phyloP scores from a whole-genome alignment of 352 stramenopile species.

The Globisporangium iwayamae region DNA sequence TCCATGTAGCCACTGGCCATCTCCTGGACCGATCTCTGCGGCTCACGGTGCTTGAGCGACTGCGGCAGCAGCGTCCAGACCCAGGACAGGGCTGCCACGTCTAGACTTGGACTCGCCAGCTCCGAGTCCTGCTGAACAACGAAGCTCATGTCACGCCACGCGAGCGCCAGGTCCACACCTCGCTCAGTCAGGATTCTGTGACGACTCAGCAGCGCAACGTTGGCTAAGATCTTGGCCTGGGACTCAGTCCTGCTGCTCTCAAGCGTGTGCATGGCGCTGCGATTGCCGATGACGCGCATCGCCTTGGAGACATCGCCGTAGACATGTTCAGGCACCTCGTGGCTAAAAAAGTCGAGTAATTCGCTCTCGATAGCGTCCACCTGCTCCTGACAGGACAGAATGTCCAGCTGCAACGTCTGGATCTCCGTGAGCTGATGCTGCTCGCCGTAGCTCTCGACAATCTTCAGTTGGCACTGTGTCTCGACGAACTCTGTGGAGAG shows the following conservation, averaged over 20 bases:
- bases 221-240: constrained; percentile 30
- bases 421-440: constrained; percentile 49
- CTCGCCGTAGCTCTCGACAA: constrained; percentile 30
- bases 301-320: constrained; percentile 49
- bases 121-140: background rate
- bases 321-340: constrained; percentile 30
- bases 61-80: constrained; percentile 36
- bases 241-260: constrained; percentile 39
- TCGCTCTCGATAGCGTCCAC: constrained; percentile 56
- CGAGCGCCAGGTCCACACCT: constrained; percentile 30
- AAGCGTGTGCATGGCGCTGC: constrained; percentile 43
- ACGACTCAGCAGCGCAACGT: constrained; percentile 19
- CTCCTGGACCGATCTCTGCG: constrained; percentile 20
- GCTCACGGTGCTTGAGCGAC: constrained; percentile 9
- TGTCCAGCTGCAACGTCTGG: constrained; percentile 39
- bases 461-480: constrained; percentile 24
- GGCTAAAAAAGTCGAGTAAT: constrained; percentile 55
- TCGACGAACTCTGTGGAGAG: constrained; percentile 33
- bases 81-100: constrained; percentile 19
- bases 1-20: constrained; percentile 17
- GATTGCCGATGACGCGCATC: constrained; percentile 58
- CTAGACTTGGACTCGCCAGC: background rate
- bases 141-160: constrained; percentile 30
- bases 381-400: constrained; percentile 48
- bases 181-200: constrained; percentile 28